Base-by-base conservation (phyloP, 2,329 filamentous ascomycete genomes). In the Botrytis fragariae region DNA sequence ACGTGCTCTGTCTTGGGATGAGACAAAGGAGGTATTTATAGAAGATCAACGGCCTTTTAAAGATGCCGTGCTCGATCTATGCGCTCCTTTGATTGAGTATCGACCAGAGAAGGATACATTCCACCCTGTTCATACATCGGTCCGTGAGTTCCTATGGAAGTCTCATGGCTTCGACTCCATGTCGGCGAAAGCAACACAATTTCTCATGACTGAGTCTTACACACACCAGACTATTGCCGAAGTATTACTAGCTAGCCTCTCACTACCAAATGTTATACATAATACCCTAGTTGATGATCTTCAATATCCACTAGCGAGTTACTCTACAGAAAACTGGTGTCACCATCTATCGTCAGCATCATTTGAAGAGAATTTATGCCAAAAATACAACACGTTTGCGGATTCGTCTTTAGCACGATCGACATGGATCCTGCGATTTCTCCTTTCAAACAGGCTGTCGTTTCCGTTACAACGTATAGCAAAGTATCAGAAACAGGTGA, bases 271-370 rank as follows among this genome's bases (percentile, higher is more conserved):
- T 48, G 63, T 72, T 18, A 16, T 68, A 3, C 54, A 69, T 16
- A 69, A 32, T 18, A 39, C 45, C 9, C 7, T 29, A 6, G 54
- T 72, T 18, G 63, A 72, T 51, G n/a, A 57, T 22, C 18, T 72
- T 48, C 39, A 48, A 39, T 72, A 68, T 37, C 71, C 71, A 29
- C 14, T 72, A 1, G 42, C 45, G 12, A 68, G 18, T 48, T 72
- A 72, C 35, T 63, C 71, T 14, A 72, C 71, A 2, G 71, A 72
- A 16, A 72, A 61, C 9, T 72, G 71, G 71, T 72, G 71, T 25
- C 48, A 72, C 10, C 71, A 72, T 60, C 20, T 72, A 39, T 68
- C 71, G 1, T 72, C 63, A 16, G 51, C 71, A 10, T 59, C 63
- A 10, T 72, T 68, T 45, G 29, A 39, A 20, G 39, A 44, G 7